A percentile compares a stretch with the other conserved stretches of the same genome.
Conservation (phyloP, 164 flowering plant species). For the Liriodendron chinense region DNA sequence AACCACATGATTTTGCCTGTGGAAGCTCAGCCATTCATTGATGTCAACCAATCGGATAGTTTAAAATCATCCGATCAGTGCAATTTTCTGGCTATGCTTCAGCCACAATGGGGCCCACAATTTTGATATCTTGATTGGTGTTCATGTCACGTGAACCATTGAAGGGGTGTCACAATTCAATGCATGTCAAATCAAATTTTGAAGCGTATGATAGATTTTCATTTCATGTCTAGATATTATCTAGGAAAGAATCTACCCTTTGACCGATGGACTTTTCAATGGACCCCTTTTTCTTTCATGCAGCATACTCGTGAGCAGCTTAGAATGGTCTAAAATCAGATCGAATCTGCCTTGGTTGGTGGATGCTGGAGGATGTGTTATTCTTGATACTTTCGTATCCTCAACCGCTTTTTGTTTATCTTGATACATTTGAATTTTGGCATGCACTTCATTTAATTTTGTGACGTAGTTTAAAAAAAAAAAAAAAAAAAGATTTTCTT, state of each 20-base stretch:
- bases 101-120: too few species aligned
- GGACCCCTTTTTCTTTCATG: conserved; percentile 12
- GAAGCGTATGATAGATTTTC: not conserved
- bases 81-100: too few species aligned
- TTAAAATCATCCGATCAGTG: too few species aligned
- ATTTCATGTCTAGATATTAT: not conserved
- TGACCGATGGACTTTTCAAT: not conserved
- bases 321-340: conserved; percentile 58
- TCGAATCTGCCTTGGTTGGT: conserved; percentile 89
- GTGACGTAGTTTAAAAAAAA: not conserved
- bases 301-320: conserved; percentile 74
- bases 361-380: conserved; percentile 74
- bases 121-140: too few species aligned
- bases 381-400: conserved; percentile 79
- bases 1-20: too few species aligned
- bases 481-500: not conserved
- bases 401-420: conserved; percentile 9
- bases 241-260: not conserved
- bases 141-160: too few species aligned
- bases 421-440: not conserved
- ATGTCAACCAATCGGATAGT: too few species aligned
- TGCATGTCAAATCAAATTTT: too few species aligned
- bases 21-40: too few species aligned
- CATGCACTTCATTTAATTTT: not conserved
- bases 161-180: too few species aligned